Evolutionary conservation across 306 rosid species (phyloP), one percentile per base, ranked within the genome.

Genomic region (Abrus pulchellus): DNA sequence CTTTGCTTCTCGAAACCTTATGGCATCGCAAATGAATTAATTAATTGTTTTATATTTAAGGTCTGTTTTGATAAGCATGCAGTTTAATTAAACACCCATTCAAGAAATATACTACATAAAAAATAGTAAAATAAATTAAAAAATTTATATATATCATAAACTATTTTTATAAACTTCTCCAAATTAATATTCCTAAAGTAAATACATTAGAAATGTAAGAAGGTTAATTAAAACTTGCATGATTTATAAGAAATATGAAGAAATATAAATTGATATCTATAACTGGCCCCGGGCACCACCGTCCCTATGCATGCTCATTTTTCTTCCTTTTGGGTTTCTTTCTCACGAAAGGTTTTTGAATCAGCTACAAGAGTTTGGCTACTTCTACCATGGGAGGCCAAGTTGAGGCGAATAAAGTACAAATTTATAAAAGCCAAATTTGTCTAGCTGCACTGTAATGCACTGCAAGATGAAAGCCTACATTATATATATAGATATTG

Each of bases 361-460:
- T 66, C 56, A 52, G 34, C 40, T 36, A 7, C 41, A 49, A 11
- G 47, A 10, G 8, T 64, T 27, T 76, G 33, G 72, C 64, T 29
- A 62, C 80, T 47, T 32, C 60, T 45, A 32, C 30, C 54, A 38
- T 59, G 77, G 56, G 30, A 30, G 54, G 79, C 45, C 82, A 73
- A 83, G 72, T 54, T 49, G 50, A 56, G 8, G 20, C 75, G 1
- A 69, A 61, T 28, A 61, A 79, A 79, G 77, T 49, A 74, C 55
- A 52, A 67, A 66, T 56, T 32, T 33, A 8, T 9, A 14, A 44
- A 32, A 48, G 33, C 76, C 76, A 62, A 60, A 61, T 12, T 68
- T 74, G 84, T 61, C 36, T n/a, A 10, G 34, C 65, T 41, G 12
- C 84, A 80, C 82, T 85, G 80, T 65, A 69, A 74, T 68, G 80